Base-by-base conservation (phyloP, 352 stramenopile genomes). In the Globisporangium recalcitrans region DNA sequence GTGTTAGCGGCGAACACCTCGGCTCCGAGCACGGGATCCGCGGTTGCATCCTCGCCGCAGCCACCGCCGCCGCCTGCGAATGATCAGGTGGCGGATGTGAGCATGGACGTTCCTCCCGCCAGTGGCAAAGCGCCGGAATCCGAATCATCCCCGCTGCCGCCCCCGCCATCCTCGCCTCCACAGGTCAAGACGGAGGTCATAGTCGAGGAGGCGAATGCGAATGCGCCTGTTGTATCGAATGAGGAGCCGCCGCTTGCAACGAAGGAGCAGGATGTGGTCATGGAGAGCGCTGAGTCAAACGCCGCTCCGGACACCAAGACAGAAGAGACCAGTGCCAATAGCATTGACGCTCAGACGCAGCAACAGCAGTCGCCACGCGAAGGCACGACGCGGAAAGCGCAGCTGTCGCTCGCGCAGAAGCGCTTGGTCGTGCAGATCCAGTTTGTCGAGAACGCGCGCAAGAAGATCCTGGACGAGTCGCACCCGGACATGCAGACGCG, bases 361-460 rank as follows among this genome's bases (percentile, higher is more conserved):
- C 53, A n/a, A n/a, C n/a, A n/a, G n/a, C n/a, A n/a, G n/a, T n/a
- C 24, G 19, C 34, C 42, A 56, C 58, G 40, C 38, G 62, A 52
- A 64, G 73, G 44, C 64, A 60, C 64, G 40, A 62, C 8, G 31
- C 62, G 5, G 64, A 78, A 62, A 74, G 63, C 24, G 67, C 74
- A 59, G 19, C 65, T 67, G 47, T 70, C 72, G 59, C 57, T 75
- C 1, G 55, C 73, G 27, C 72, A 80, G 58, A 69, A 62, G 32
- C 70, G 78, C 59, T 55, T 91, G 55, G 47, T 74, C 62, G 77
- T 91, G 58, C 85, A 93, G 62, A 81, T 89, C 59, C 71, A 87
- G 54, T 88, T 86, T 44, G 72, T 87, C 4, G 75, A 91, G 59
- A 87, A 87, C 27, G 79, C 82, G 22, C 69, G 75, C 63, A 70